Conservation (phyloP, 257 asterid genomes). For the Mitragyna speciosa region DNA sequence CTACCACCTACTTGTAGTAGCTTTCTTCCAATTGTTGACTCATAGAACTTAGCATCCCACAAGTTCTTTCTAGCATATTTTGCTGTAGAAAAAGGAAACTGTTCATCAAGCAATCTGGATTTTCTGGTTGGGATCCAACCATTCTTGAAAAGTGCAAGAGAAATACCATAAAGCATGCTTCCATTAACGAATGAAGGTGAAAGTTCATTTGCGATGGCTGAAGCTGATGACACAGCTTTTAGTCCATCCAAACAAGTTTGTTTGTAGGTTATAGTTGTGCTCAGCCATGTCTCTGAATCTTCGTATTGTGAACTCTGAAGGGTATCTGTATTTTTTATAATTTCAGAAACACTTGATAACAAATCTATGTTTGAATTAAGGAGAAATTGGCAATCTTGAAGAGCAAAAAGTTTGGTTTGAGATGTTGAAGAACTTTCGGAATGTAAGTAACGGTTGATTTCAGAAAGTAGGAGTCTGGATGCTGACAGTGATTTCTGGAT, state of each 20-base stretch:
- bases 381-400: constrained; percentile 35
- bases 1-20: constrained; percentile 5
- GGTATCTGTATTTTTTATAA: not conserved
- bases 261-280: constrained; percentile 32
- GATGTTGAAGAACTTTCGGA: not conserved
- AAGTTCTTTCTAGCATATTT: not conserved
- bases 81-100: not conserved
- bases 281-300: constrained; percentile 21
- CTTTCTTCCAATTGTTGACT: constrained; percentile 17
- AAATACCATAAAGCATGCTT: constrained; percentile 28
- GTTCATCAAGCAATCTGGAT: constrained; percentile 7
- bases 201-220: constrained; percentile 5
- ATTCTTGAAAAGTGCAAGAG: constrained; percentile 31
- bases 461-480: constrained; percentile 9
- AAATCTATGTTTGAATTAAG: constrained; percentile 18
- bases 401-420: constrained; percentile 18
- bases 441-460: constrained; percentile 8
- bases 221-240: constrained; percentile 8
- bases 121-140: constrained; percentile 23
- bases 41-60: not conserved
- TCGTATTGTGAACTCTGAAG: constrained; percentile 13
- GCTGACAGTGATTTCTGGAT: constrained; percentile 22
- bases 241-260: constrained; percentile 41
- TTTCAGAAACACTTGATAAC: constrained; percentile 6
- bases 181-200: constrained; percentile 23